Base-by-base conservation (phyloP, 106 monocot species). In the Acorus calamus region DNA sequence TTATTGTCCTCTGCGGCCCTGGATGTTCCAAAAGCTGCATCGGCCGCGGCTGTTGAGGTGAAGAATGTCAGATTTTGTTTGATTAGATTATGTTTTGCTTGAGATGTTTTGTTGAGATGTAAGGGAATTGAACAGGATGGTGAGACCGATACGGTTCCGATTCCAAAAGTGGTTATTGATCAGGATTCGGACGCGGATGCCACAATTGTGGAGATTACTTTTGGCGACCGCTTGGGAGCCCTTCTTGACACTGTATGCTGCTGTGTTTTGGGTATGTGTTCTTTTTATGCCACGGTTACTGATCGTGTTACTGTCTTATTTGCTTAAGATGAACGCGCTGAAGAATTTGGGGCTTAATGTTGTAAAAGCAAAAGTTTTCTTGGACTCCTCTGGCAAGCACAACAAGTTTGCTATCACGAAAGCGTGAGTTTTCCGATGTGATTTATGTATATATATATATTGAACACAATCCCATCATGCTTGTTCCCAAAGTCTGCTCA, bases 341-440 rank as follows among this genome's bases (percentile, higher is more conserved):
- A 90, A 78, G 72, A 82, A 72, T 49, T 59, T 94, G 64, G 94
- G 94, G 61, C 82, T 94, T 64, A 84, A 94, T 80, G 94, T 94
- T 67, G 80, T 80, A 47, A 94, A 94, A 76, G 94, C 89, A 53
- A 94, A 78, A 55, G 94, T 94, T 28, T 80, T 61, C 63, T 64
- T 94, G 62, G 94, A 94, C 75, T 74, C 89, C 65, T 90, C 94
- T 64, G 94, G 94, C 60, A 94, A 94, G 76, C 94, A 90, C 73
- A 94, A 84, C 65, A 94, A 68, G 60, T 94, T 94, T 72, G 72
- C 80, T 60, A 94, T 94, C 48, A 94, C 94, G 42, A 89, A 83
- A 79, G 76, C 71, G 94, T 94, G 74, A 71, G 81, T 13, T 57
- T 14, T 71, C 58, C 62, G 44, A 10, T 55, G 5, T 13, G 2